Evolutionary conservation across 1,284 basidiomycete species (phyloP).

Genomic region (Anthracocystis walkeri): DNA sequence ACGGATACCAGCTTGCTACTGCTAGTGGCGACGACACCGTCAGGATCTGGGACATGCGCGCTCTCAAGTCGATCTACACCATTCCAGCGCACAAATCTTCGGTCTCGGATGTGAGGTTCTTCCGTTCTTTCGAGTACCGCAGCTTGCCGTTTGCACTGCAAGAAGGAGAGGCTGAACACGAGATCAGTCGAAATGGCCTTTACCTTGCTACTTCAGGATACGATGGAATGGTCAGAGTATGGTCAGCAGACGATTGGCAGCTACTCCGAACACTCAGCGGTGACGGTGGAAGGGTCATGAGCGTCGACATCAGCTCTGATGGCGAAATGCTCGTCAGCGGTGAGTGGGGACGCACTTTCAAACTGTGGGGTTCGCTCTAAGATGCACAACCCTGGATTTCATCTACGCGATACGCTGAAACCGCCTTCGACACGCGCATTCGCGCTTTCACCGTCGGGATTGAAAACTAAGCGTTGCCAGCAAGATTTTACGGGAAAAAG

Average conservation of each 20-base stretch:
- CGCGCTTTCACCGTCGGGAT: background rate
- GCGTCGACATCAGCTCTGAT: conserved; percentile 79
- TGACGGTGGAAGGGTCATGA: conserved; percentile 98
- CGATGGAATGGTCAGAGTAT: conserved; percentile 93
- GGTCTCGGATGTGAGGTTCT: conserved; percentile 94
- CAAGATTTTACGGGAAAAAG: conserved; percentile 6
- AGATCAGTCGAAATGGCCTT: conserved; percentile 74
- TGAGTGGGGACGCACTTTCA: conserved; percentile 61
- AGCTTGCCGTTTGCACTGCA: conserved; percentile 1
- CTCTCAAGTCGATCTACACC: conserved; percentile 89
- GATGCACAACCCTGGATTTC: background rate
- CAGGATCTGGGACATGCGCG: conserved; percentile 97
- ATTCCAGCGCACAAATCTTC: conserved; percentile 96
- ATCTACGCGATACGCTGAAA: conserved; percentile 10
- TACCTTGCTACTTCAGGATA: conserved; percentile 95
- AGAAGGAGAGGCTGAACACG: conserved; percentile 65
- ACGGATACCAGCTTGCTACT: conserved; percentile 96
- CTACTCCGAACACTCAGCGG: conserved; percentile 86
- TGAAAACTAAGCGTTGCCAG: conserved; percentile 13
- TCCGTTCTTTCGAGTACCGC: conserved; percentile 72
- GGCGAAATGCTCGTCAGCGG: conserved; percentile 57
- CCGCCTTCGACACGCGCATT: conserved; percentile 3
- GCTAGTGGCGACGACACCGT: conserved; percentile 97
- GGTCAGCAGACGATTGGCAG: conserved; percentile 99
- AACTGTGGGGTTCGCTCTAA: conserved; percentile 55